Conservation (phyloP, 73 alveolate genomes). For the Paramecium tetraurelia region DNA sequence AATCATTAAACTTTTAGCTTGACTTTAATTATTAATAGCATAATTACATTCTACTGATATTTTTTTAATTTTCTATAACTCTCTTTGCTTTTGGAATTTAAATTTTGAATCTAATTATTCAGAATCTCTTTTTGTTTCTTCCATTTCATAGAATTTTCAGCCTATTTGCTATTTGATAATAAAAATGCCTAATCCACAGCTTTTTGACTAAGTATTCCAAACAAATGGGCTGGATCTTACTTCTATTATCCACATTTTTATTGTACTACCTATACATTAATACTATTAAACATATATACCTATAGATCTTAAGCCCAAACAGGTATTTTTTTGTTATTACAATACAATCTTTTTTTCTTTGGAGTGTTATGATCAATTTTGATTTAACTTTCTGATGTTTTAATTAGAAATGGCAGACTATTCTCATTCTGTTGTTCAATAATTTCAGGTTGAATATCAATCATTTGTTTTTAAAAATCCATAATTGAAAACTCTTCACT, state of each 20-base stretch:
- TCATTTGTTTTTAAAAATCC: neutral
- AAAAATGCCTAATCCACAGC: neutral
- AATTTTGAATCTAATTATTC: neutral
- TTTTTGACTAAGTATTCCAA: neutral
- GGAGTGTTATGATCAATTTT: neutral
- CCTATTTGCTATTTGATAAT: neutral
- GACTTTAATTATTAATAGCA: neutral
- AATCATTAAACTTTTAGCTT: neutral
- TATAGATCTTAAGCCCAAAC: neutral
- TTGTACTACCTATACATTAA: neutral
- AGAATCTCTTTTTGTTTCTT: neutral
- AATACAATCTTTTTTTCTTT: slow-evolving; percentile 5
- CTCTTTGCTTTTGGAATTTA: neutral
- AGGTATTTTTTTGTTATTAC: slow-evolving; percentile 32
- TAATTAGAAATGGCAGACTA: neutral
- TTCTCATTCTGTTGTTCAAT: neutral
- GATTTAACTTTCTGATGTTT: neutral
- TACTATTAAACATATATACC: neutral
- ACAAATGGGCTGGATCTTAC: neutral
- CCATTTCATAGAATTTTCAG: neutral
- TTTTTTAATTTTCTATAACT: neutral
- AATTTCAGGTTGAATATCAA: neutral
- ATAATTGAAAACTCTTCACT: neutral
- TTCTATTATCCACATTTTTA: neutral
- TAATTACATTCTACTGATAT: neutral